Base-by-base conservation (phyloP, 2,329 filamentous ascomycete species). In the Pseudocercospora pini-densiflorae region DNA sequence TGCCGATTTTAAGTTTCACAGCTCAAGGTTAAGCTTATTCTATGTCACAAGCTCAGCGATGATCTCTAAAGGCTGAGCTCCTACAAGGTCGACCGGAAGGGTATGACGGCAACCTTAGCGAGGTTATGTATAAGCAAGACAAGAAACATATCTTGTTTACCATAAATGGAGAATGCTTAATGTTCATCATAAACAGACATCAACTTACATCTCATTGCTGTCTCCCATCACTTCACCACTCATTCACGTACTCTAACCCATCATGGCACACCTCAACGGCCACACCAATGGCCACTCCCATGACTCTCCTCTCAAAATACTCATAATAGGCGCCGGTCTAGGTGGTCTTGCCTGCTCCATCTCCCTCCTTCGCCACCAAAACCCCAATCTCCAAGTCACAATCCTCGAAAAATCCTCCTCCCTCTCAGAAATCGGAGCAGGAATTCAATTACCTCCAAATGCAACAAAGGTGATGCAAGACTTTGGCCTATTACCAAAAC, bases 321-420 rank as follows among this genome's bases (percentile, higher is more conserved):
- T 70, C 33, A 61, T 73, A 45, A 47, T 64, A 9, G 79, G 79
- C 31, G 78, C 76, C 3, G 79, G 79, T 19, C 74, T 81, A 24
- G 79, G 79, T 29, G 80, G 79, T 8, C 71, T 81, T 16, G 77
- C 79, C 19, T 79, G 80, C 33, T 78, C 79, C 19, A 81, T 81
- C 65, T 76, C 78, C 21, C 73, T 81, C 5, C 72, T 75, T 27
- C 70, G 74, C 33, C 51, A 51, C 47, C 23, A 21, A 36, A 16
- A 8, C 21, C 19, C 19, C 7, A 49, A 49, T 5, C 24, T 19
- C 9, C 29, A 51, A 53, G 78, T 81, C 3, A 81, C 78, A 0
- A 73, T 81, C 9, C 74, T 82, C 16, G 80, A 81, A 70, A 74
- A 77, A 10, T 77, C 80, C 1, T 58, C 69, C 45, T 70, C 78